Percentiles rank a stretch among this genome's conserved stretches.
Conservation (phyloP, 2,329 filamentous ascomycete species). For the Samsoniella hepiali region DNA sequence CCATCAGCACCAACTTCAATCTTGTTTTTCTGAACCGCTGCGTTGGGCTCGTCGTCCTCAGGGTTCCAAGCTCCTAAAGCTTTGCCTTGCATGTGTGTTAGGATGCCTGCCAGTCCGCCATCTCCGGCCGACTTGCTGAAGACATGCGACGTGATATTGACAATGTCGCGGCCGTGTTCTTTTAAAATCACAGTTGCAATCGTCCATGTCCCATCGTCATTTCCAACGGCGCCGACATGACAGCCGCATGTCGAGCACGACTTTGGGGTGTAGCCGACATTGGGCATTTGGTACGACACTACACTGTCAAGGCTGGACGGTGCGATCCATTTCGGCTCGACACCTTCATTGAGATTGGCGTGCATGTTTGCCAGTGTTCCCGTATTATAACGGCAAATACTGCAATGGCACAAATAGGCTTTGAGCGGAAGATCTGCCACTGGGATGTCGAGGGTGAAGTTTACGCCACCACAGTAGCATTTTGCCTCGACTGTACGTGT, state of each 20-base stretch:
- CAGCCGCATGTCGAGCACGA: constrained; percentile 47
- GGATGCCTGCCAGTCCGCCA: constrained; percentile 35
- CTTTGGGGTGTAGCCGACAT: constrained; percentile 32
- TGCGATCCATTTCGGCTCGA: constrained; percentile 38
- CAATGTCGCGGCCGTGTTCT: constrained; percentile 33
- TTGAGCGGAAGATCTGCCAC: constrained; percentile 37
- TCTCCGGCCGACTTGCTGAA: constrained; percentile 37
- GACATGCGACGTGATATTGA: constrained; percentile 35
- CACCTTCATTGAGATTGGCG: constrained; percentile 32
- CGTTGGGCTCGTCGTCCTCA: constrained; percentile 26
- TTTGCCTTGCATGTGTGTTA: constrained; percentile 32
- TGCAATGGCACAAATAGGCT: constrained; percentile 45
- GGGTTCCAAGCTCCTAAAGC: constrained; percentile 38
- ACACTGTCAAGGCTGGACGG: constrained; percentile 38
- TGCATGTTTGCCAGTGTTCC: constrained; percentile 44
- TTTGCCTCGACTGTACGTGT: constrained; percentile 36
- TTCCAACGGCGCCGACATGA: constrained; percentile 39
- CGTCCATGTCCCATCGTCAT: constrained; percentile 35
- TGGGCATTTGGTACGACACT: constrained; percentile 34
- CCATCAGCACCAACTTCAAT: constrained; percentile 35
- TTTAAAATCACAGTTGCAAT: constrained; percentile 40
- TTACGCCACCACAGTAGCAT: constrained; percentile 44
- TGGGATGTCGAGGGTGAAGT: constrained; percentile 41
- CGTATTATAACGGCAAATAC: constrained; percentile 41
- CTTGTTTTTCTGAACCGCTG: constrained; percentile 27